Evolutionary conservation across 73 alveolate genomes (phyloP).

Genomic region (Paramecium tetraurelia): DNA sequence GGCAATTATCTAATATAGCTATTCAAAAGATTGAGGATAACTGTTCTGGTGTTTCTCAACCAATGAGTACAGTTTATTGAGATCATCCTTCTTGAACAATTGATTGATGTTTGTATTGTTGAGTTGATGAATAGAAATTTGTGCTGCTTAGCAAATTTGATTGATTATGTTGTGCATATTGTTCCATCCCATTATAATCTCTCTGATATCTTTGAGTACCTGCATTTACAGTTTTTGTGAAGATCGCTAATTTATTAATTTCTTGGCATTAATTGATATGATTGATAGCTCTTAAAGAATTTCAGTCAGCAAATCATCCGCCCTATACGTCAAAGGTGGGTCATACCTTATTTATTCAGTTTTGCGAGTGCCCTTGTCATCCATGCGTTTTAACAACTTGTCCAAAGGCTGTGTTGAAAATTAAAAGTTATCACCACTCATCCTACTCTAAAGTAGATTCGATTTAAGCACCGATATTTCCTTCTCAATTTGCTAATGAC

Average conservation of each 20-base stretch:
- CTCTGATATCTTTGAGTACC: background rate
- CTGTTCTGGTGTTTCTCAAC: background rate
- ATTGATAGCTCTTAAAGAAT: background rate
- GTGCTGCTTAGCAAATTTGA: background rate
- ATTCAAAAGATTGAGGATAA: background rate
- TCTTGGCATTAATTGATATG: constrained; percentile 16
- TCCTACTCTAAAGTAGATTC: background rate
- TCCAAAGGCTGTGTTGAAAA: background rate
- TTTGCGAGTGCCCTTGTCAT: background rate
- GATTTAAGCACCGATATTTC: background rate
- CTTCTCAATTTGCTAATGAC: background rate
- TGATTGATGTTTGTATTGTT: background rate
- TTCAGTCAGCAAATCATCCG: background rate
- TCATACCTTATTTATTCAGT: constrained; percentile 23
- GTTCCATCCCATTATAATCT: background rate
- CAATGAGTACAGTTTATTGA: background rate
- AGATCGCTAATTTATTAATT: background rate
- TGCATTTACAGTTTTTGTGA: background rate
- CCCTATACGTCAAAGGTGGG: constrained; percentile 33
- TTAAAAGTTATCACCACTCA: constrained; percentile 9
- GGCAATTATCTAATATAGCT: background rate
- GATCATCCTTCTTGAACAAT: background rate
- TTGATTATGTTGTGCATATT: background rate
- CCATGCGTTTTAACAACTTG: background rate
- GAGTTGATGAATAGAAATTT: background rate